Percentiles rank a stretch among this genome's conserved stretches.
phyloP scores from a whole-genome alignment of 176 grass and related monocot species.

The Musa acuminata region DNA sequence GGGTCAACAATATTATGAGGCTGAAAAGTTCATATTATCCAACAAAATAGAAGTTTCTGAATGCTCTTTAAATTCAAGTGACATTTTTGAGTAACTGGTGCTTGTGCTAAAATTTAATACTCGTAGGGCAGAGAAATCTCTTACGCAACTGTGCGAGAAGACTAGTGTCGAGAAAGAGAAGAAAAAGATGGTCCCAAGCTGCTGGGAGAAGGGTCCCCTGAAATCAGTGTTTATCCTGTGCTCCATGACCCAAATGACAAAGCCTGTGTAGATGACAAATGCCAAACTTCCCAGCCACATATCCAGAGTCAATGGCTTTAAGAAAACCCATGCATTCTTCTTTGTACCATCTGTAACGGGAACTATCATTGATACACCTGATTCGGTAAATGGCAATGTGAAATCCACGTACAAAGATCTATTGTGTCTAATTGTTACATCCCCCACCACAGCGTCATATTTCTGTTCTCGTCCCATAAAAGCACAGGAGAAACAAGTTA shows the following conservation, averaged over 20 bases:
- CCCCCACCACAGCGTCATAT: slow-evolving; percentile 10
- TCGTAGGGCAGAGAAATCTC: background rate
- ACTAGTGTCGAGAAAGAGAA: slow-evolving; percentile 17
- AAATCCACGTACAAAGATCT: slow-evolving; percentile 7
- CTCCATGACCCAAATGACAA: slow-evolving; percentile 42
- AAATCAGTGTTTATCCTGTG: slow-evolving; percentile 26
- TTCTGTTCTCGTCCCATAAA: background rate
- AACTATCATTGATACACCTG: slow-evolving; percentile 17
- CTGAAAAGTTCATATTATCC: background rate
- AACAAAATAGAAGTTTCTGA: background rate
- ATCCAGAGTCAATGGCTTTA: slow-evolving; percentile 12
- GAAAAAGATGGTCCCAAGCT: slow-evolving; percentile 27
- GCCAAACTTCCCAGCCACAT: slow-evolving; percentile 41
- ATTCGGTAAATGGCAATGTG: slow-evolving; percentile 16
- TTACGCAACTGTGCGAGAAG: slow-evolving; percentile 39
- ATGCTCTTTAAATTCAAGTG: background rate
- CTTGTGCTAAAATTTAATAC: background rate
- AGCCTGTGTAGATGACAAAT: slow-evolving; percentile 38
- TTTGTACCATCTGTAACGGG: slow-evolving; percentile 2
- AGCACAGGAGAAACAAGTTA: too few relatives aligned
- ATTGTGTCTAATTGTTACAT: slow-evolving; percentile 13
- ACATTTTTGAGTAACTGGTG: background rate
- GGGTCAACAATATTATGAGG: background rate
- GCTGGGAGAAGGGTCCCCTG: slow-evolving; percentile 23
- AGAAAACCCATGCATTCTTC: slow-evolving; percentile 21